Conservation (phyloP, 139 green algal species). For the Monoraphidium neglectum region DNA sequence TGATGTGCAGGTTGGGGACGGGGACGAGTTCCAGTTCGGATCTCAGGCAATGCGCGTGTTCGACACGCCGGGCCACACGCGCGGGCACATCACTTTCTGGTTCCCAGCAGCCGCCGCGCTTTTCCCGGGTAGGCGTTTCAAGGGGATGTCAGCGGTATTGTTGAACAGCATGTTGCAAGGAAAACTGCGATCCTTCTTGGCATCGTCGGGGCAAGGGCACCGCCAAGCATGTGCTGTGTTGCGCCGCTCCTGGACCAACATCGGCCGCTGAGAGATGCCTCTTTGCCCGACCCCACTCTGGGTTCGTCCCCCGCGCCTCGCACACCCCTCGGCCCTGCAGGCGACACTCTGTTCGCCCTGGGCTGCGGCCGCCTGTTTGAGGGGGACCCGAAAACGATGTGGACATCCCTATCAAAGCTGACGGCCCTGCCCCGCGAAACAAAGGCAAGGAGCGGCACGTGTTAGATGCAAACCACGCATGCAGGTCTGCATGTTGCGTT, state of each 20-base stretch:
- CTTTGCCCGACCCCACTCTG: too few relatives aligned
- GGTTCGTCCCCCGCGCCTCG: too few relatives aligned
- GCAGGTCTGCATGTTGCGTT: too few relatives aligned
- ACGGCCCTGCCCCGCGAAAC: slow-evolving; percentile 69
- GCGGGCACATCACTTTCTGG: slow-evolving; percentile 82
- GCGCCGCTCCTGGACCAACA: too few relatives aligned
- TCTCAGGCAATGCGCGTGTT: too few relatives aligned
- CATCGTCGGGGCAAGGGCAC: too few relatives aligned
- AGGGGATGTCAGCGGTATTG: too few relatives aligned
- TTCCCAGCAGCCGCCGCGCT: slow-evolving; percentile 63
- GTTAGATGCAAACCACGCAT: too few relatives aligned
- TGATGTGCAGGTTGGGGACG: slow-evolving; percentile 70
- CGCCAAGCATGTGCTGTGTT: too few relatives aligned
- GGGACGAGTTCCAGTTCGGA: slow-evolving; percentile 60
- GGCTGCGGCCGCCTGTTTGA: slow-evolving; percentile 94
- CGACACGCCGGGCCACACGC: slow-evolving; percentile 90
- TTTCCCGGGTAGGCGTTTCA: slow-evolving; percentile 63
- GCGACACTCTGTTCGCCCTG: slow-evolving; percentile 92
- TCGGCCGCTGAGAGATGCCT: too few relatives aligned
- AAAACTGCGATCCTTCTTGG: too few relatives aligned
- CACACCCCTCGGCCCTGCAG: slow-evolving; percentile 27
- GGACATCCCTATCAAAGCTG: slow-evolving; percentile 79
- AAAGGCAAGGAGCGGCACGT: slow-evolving; percentile 33
- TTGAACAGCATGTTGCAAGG: too few relatives aligned
- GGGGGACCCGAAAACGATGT: slow-evolving; percentile 80